These are phyloP conservation scores for Russula foetens DNA, from an alignment of 768 basidiomycete genomes.

Conservation along the genomic window DNA sequence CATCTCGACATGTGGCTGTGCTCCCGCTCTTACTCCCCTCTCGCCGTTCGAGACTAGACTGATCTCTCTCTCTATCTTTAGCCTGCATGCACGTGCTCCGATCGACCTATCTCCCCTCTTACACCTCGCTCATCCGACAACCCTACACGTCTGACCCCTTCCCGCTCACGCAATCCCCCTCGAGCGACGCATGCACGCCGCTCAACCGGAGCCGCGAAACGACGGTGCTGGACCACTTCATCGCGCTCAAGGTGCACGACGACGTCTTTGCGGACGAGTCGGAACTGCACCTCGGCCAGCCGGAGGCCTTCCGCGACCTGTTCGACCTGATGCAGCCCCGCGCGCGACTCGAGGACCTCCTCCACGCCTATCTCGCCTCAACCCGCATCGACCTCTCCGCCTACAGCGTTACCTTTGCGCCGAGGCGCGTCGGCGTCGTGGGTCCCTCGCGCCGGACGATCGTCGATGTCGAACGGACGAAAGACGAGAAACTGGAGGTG, in stretches of 20 bases:
- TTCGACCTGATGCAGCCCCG: constrained; percentile 73
- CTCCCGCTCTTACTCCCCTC: too few species aligned
- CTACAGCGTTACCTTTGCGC: constrained; percentile 5
- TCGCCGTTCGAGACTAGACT: too few species aligned
- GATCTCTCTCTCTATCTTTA: constrained; percentile 17
- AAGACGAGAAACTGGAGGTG: constrained; percentile 21
- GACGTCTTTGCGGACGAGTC: constrained; percentile 72
- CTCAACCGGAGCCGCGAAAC: constrained; percentile 64
- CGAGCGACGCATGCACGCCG: constrained; percentile 23
- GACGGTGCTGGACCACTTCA: constrained; percentile 65
- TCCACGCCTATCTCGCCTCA: constrained; percentile 37
- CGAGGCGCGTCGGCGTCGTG: constrained; percentile 3
- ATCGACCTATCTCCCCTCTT: constrained; percentile 62
- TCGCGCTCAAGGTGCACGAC: constrained; percentile 70
- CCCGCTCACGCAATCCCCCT: constrained; percentile 24
- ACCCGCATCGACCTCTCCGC: constrained; percentile 27
- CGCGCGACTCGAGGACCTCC: constrained; percentile 67
- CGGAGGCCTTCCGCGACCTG: constrained; percentile 70
- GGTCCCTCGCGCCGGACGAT: constrained; percentile 18
- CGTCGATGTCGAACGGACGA: constrained; percentile 16
- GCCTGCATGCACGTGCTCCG: constrained; percentile 80
- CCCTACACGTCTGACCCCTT: constrained; percentile 79
- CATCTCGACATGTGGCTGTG: not conserved
- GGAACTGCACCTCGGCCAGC: constrained; percentile 65
- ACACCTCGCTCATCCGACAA: constrained; percentile 49